Base-by-base conservation (phyloP, 306 rosid species). In the Prunus davidiana region DNA sequence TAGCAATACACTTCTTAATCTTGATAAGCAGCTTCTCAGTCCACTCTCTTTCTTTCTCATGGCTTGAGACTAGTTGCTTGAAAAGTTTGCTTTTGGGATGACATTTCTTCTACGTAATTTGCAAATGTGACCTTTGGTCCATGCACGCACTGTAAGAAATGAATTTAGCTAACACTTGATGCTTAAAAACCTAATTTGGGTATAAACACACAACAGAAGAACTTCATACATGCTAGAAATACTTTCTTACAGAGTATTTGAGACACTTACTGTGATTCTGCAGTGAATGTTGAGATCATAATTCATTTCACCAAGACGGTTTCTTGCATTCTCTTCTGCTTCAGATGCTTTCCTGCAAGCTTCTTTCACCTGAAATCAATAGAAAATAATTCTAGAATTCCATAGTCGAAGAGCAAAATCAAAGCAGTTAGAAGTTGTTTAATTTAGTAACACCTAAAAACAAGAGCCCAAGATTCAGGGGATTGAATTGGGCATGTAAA, bases 311-410 rank as follows among this genome's bases (percentile, higher is more conserved):
- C 38, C 67, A 27, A 94, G 82, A 27, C 96, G 93, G 58, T 76
- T 76, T 72, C 79, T 82, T 12, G 97, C 93, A 58, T 64, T 27
- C 69, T 83, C 80, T 83, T 90, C 97, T 51, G 90, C 80, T 71
- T 81, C 95, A 71, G 72, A 83, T 43, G 97, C 90, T 83, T 86
- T 86, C 75, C 72, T 85, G 87, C 95, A 89, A 62, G 97, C 93
- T 76, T 92, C 90, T 79, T 84, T 80, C 76, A 84, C 92, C 98
- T 92, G 83, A 56, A 82, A 76, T 45, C 75, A 45, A 55, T 41
- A 43, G 25, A 66, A 70, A 66, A 47, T 12, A 57, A 65, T 20
- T 43, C 24, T 9, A 18, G 20, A n/a, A 34, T 74, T 49, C 49
- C 18, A 1, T 49, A 6, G 50, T 12, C 6, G 28, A n/a, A 46